These are phyloP conservation scores for Zygoascus ofunaensis DNA, from an alignment of 805 yeast species.

Conservation along the genomic window DNA sequence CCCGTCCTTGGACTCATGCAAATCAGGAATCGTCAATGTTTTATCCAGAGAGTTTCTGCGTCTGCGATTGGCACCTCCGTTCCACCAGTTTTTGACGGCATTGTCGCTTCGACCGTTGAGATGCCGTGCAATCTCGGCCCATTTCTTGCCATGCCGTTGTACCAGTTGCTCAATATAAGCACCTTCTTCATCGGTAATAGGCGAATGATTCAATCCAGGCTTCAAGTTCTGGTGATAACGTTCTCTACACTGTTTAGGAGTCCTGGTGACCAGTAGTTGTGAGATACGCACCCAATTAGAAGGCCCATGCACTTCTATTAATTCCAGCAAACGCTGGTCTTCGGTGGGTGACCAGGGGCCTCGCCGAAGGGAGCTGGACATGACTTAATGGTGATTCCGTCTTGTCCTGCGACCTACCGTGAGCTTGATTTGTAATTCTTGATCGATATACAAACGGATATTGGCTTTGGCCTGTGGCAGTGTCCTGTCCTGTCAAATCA, in stretches of 20 bases:
- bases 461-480: no score
- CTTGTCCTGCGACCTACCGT: not conserved
- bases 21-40: not conserved
- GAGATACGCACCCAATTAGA: conserved; percentile 86
- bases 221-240: conserved; percentile 86
- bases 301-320: conserved; percentile 65
- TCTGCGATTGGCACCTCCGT: conserved; percentile 82
- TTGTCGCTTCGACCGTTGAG: conserved; percentile 82
- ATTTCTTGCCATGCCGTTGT: conserved; percentile 68
- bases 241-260: conserved; percentile 89
- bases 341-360: conserved; percentile 92
- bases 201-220: conserved; percentile 71
- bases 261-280: conserved; percentile 59
- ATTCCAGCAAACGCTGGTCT: conserved; percentile 60
- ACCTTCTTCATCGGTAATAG: conserved; percentile 81
- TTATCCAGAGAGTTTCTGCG: conserved; percentile 31
- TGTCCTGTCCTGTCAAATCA: no score
- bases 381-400: not conserved
- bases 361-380: conserved; percentile 29
- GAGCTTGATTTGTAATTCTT: no score
- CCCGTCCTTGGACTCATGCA: not conserved
- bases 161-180: conserved; percentile 71
- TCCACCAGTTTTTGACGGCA: conserved; percentile 94
- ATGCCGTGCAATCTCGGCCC: conserved; percentile 92
- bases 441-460: no score